These are phyloP conservation scores for Paramecium biaurelia DNA, from an alignment of 73 alveolate species.

Conservation along the genomic window DNA sequence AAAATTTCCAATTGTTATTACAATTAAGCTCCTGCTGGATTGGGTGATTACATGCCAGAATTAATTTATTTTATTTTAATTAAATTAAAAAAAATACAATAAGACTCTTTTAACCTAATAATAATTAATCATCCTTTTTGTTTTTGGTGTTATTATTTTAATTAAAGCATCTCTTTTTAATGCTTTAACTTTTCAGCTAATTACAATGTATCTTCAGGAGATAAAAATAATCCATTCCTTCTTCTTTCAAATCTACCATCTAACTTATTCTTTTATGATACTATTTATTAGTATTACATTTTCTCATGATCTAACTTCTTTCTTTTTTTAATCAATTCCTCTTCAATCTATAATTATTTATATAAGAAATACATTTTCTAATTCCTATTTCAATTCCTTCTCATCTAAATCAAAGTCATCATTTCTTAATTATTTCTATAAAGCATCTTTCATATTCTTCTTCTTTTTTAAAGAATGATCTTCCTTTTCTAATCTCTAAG, in stretches of 20 bases:
- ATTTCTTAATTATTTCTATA: not conserved
- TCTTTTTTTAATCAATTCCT: not conserved
- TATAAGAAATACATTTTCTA: not conserved
- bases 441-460: not conserved
- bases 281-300: not conserved
- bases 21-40: not conserved
- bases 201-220: slow-evolving; percentile 34
- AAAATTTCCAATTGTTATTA: not conserved
- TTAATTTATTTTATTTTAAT: not conserved
- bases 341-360: not conserved
- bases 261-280: not conserved
- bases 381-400: slow-evolving; percentile 17
- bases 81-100: not conserved
- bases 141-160: not conserved
- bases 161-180: not conserved
- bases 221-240: slow-evolving; percentile 37
- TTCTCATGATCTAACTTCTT: not conserved
- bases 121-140: not conserved
- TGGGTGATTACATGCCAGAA: slow-evolving; percentile 21
- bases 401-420: slow-evolving; percentile 49
- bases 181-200: slow-evolving; percentile 14
- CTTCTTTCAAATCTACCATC: slow-evolving; percentile 16
- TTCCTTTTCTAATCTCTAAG: not conserved
- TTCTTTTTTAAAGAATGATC: slow-evolving; percentile 1
- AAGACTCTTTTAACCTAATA: not conserved